Base-by-base conservation (phyloP, 2,329 filamentous ascomycete species). In the Aspergillus uvarum region DNA sequence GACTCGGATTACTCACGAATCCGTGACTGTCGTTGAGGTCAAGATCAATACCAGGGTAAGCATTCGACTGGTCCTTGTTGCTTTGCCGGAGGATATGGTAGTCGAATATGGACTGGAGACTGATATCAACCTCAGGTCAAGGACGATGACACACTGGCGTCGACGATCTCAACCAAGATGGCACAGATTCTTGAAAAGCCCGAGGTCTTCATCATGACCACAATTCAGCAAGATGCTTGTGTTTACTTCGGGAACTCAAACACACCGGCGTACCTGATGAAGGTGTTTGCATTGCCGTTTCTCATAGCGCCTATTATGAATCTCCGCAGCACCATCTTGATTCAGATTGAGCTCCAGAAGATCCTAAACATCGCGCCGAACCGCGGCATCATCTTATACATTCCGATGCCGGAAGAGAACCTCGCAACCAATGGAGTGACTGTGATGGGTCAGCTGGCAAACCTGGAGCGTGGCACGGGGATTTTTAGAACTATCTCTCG, bases 251-350 rank as follows among this genome's bases (percentile, higher is more conserved):
- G 86, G 2, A 89, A 88, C 38, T 87, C 86, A 5, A 89, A 91
- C 64, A 89, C 92, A 54, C 89, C 91, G 3, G 90, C 91, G 21
- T 97, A 96, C 71, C 83, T 88, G 61, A 80, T 96, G 69, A 89
- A 86, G 35, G 84, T 96, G 60, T 88, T 84, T 38, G 87, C 91
- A 0, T 80, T 95, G 10, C 82, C 89, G 1, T 81, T 81, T 11
- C 83, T 91, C 64, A 79, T 95, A 59, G 87, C 88, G 62, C 85
- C 90, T 0, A 84, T 87, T 3, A 91, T 86, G 55, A 96, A 96
- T 77, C 89, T 90, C 72, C 86, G 91, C 63, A 95, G 94, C 73
- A 87, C 91, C 1, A 82, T 83, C n/a, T 77, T 96, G 19, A 84
- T 96, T 3, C 90, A 95, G 71, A 82, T 81, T n/a, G 88, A 90